Conservation (phyloP, 225 moss, liverwort and hornwort genomes). For the Pseudisothecium myosuroides region DNA sequence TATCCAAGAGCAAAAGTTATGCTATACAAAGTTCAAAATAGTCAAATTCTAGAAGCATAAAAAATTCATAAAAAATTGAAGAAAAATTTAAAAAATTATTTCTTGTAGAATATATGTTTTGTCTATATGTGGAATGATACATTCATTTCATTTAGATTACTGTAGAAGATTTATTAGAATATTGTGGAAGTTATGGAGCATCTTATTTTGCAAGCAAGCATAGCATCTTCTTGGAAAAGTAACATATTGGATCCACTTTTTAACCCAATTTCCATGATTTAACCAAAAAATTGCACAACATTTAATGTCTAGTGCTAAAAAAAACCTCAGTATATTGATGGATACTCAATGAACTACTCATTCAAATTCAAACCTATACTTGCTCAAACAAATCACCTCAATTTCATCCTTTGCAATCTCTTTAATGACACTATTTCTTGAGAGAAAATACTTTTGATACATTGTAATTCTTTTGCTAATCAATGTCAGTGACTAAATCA, state of each 20-base stretch:
- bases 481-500: background rate
- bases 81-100: no score
- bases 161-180: no score
- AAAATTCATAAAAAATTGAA: no score
- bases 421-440: background rate
- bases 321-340: background rate
- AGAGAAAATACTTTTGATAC: background rate
- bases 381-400: background rate
- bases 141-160: background rate
- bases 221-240: background rate
- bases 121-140: background rate
- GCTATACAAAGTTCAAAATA: no score
- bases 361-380: background rate
- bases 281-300: background rate
- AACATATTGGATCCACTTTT: background rate
- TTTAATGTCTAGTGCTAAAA: no score
- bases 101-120: background rate
- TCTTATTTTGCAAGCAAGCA: rapidly evolving
- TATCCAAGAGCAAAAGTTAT: rapidly evolving
- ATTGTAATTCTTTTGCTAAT: background rate
- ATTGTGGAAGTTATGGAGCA: background rate
- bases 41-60: no score
- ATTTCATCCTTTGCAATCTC: background rate
- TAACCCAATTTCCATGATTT: background rate
- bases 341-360: background rate